phyloP scores from a whole-genome alignment of 768 basidiomycete genomes.

The Hortiboletus campestris region DNA sequence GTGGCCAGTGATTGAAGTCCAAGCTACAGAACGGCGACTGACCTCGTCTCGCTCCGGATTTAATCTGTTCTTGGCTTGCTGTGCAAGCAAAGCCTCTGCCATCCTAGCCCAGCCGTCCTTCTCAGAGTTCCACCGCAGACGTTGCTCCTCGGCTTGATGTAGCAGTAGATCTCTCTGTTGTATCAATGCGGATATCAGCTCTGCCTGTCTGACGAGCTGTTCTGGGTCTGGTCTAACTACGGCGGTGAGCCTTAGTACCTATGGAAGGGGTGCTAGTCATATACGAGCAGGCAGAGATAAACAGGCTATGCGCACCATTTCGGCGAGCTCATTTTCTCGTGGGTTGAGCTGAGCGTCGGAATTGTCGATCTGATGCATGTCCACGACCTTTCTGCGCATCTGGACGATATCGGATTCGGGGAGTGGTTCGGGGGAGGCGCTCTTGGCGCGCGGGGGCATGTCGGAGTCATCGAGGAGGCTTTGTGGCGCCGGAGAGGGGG shows the following conservation, averaged over 20 bases:
- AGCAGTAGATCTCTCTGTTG: conserved; percentile 59
- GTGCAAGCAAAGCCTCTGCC: conserved; percentile 62
- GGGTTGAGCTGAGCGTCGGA: conserved; percentile 22
- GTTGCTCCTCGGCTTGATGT: conserved; percentile 53
- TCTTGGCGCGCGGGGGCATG: conserved; percentile 19
- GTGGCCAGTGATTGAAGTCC: not conserved
- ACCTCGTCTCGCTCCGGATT: conserved; percentile 45
- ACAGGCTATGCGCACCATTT: conserved; percentile 50
- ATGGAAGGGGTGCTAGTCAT: conserved; percentile 4
- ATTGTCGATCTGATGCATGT: conserved; percentile 39
- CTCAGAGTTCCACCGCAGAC: conserved; percentile 60
- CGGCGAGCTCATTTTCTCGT: conserved; percentile 51
- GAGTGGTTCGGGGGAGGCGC: conserved; percentile 37
- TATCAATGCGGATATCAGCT: conserved; percentile 53
- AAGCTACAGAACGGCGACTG: conserved; percentile 13
- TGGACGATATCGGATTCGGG: conserved; percentile 45
- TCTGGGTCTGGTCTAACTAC: conserved; percentile 40
- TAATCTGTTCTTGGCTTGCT: conserved; percentile 41
- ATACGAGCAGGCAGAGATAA: conserved; percentile 8
- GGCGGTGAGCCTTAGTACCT: conserved; percentile 51
- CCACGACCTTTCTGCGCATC: conserved; percentile 47
- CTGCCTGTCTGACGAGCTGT: conserved; percentile 58
- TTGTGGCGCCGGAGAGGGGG: conserved; percentile 46
- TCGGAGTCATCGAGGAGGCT: conserved; percentile 18
- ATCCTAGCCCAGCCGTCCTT: conserved; percentile 62